A percentile compares a stretch with the other conserved stretches of the same genome.
phyloP scores from a whole-genome alignment of 345 rosid genomes.

The Eucalyptus sideroxylon region DNA sequence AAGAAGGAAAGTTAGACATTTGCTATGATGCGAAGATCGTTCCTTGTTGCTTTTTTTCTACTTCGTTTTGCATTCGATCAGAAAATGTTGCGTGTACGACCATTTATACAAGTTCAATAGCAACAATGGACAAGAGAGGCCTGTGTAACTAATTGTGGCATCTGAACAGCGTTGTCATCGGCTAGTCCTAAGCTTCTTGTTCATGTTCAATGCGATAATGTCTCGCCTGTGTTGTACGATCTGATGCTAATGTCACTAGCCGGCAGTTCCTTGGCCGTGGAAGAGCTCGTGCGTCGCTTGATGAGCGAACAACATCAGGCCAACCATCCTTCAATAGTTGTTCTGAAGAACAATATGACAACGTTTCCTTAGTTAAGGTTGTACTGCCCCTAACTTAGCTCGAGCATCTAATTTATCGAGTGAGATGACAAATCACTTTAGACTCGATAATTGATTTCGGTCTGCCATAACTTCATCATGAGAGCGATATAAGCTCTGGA shows the following conservation, averaged over 20 bases:
- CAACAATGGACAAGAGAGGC: not conserved
- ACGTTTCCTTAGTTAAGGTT: no score
- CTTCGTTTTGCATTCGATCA: not conserved
- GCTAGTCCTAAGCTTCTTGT: not conserved
- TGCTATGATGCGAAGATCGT: not conserved
- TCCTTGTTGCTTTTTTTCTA: not conserved
- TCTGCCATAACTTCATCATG: no score
- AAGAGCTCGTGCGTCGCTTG: no score
- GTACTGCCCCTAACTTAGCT: fast-evolving
- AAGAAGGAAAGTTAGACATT: not conserved
- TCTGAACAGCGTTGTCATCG: not conserved
- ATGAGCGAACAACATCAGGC: no score
- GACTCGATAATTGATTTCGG: fast-evolving
- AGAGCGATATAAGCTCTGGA: no score
- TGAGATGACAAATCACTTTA: no score
- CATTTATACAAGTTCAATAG: not conserved
- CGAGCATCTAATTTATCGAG: fast-evolving
- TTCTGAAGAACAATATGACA: no score
- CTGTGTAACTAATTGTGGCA: not conserved
- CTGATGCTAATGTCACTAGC: not conserved
- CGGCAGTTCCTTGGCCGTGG: no score
- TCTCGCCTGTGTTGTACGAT: not conserved
- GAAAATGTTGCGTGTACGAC: not conserved
- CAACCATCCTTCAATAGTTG: no score
- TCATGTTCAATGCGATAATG: not conserved